Base-by-base conservation (phyloP, 1,284 basidiomycete genomes). In the Malassezia yamatoensis region DNA sequence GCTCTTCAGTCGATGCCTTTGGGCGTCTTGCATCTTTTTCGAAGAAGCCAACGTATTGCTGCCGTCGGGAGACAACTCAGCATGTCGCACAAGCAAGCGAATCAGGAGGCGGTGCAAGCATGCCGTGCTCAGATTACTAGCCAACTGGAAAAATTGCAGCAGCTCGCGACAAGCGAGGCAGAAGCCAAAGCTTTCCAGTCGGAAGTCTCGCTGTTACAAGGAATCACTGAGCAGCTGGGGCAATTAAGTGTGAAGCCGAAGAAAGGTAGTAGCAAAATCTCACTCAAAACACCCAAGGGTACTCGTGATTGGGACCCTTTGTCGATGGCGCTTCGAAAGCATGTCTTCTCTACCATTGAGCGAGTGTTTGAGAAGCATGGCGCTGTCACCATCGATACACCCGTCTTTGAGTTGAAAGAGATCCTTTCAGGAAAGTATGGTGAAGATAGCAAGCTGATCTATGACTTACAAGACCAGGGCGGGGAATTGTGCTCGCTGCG, bases 381-480 rank as follows among this genome's bases (percentile, higher is more conserved):
- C 36, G 93, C 85, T 2, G 82, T 85, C 55, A 90, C 88, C 60
- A 88, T 98, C 60, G 93, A 98, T 77, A 98, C 93, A 1, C 93
- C 93, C 55, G 90, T 96, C 16, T 96, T 98, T 70, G 93, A 98
- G 79, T 84, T 93, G 61, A 91, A 90, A 76, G 93, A 98, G 72
- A 85, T 98, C 61, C 79, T 96, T 44, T 83, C 88, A 0, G 93
- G 90, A 62, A 98, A 96, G 78, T 72, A 75, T 40, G 75, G 76
- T 54, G 94, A 98, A 77, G 93, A 98, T 76, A 83, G 85, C 46
- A 98, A 99, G 77, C 84, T 98, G 68, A 98, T 98, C 67, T 98
- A 96, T 76, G 93, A 98, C 77, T 81, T 99, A 51, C 84, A 86
- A 80, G 94, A 98, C 77, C 94, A 98, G 76, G 94, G 93, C n/a